Conservation (phyloP, 1,284 basidiomycete species). For the Tilletia horrida region DNA sequence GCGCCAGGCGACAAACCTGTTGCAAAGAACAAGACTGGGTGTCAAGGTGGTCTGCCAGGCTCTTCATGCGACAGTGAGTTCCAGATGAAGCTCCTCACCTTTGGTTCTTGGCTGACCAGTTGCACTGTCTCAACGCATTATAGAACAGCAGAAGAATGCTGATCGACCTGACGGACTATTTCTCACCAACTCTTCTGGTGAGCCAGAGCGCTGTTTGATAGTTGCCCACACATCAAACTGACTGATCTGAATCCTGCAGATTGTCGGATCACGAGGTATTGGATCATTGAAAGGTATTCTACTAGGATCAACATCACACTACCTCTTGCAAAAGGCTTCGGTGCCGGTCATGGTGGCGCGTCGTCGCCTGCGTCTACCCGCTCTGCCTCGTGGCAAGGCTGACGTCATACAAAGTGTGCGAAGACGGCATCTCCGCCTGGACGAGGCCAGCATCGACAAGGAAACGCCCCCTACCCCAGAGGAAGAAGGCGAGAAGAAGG, state of each 20-base stretch:
- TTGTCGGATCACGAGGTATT: constrained; percentile 88
- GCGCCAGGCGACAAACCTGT: constrained; percentile 78
- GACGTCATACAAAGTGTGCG: constrained; percentile 51
- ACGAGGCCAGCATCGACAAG: constrained; percentile 52
- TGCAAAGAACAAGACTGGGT: constrained; percentile 83
- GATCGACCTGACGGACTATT: constrained; percentile 79
- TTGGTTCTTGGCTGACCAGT: too few species aligned
- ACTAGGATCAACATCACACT: constrained; percentile 94
- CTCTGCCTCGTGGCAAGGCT: constrained; percentile 47
- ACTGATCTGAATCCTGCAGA: constrained; percentile 48
- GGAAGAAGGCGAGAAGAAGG: constrained; percentile 18
- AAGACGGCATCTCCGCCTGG: constrained; percentile 47
- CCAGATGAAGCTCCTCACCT: background rate
- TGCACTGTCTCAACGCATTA: too few species aligned
- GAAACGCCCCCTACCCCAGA: constrained; percentile 19
- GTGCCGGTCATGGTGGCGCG: constrained; percentile 76
- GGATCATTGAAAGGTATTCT: constrained; percentile 88
- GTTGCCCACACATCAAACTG: background rate
- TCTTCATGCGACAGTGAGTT: constrained; percentile 66
- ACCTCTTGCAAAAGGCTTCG: constrained; percentile 86
- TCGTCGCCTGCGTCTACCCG: constrained; percentile 47
- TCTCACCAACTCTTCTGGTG: constrained; percentile 78
- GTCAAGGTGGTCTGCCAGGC: constrained; percentile 87
- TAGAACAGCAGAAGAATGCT: constrained; percentile 88
- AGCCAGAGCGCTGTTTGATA: background rate